Evolutionary conservation across 805 yeast species (phyloP), one percentile per base, ranked within the genome.

Genomic region (Ogataea kodamae): DNA sequence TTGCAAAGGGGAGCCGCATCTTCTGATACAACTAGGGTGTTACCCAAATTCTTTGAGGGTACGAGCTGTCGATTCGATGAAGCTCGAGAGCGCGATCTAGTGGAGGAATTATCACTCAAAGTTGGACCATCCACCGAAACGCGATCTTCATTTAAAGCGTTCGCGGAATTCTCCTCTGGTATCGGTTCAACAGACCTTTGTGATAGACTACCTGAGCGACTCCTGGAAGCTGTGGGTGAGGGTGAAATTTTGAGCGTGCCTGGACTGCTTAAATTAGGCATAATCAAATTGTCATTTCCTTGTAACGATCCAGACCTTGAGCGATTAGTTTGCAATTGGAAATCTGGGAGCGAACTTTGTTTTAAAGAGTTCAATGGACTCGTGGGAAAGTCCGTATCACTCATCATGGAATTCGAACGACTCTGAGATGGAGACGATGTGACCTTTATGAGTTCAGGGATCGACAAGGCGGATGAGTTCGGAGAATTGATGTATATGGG

Each of bases 341-440:
- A 21, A 7, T 43, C 47, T 13, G 48, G 49, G 1, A 46, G 46
- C 5, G 54, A 42, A n/a, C 45, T 24, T 13, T 37, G 39, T 19
- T 50, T 49, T 25, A 57, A 31, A 9, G 62, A 57, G 31, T 57
- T 57, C 15, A 57, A 40, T 9, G 61, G 61, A 33, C 59, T 55
- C 4, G 49, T 35, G 2, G 60, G 55, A 12, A 49, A 34, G 16
- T 43, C 46, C 6, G 41, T 23, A 13, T 42, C 42, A 27, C 53
- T 46, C 32, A 42, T 50, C 9, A 52, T 22, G 1, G 57, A 52
- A 19, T 39, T 49, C 10, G 47, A 24, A 9, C 59, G 45, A 28
- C 52, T 50, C 23, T 42, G 25, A 6, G 30, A 8, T 22, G 43
- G 41, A 4, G 41, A 36, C 2, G 27, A 9, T n/a, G 20, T 10